Conservation (phyloP, 2,329 filamentous ascomycete species). For the Ophiostoma pallidulum region DNA sequence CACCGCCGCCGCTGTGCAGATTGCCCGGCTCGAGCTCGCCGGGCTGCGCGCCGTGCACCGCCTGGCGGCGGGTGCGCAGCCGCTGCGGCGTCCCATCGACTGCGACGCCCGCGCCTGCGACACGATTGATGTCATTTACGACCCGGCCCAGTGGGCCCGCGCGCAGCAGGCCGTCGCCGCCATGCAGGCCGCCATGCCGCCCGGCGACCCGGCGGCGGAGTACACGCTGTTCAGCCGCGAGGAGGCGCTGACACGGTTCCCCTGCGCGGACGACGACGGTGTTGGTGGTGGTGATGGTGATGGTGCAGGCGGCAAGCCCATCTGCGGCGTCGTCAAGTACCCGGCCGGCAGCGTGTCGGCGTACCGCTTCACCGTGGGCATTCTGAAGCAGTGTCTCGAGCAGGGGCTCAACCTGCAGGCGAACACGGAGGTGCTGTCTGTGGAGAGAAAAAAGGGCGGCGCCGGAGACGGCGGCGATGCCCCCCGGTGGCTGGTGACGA, state of each 20-base stretch:
- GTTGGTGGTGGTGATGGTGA: too few relatives aligned
- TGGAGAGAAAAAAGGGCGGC: slow-evolving; percentile 10
- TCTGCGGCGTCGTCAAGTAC: slow-evolving; percentile 40
- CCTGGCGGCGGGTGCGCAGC: slow-evolving; percentile 41
- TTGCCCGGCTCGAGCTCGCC: slow-evolving; percentile 41
- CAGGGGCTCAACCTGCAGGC: slow-evolving; percentile 44
- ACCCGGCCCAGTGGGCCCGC: slow-evolving; percentile 31
- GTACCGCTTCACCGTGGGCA: slow-evolving; percentile 30
- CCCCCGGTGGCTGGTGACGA: slow-evolving; percentile 30
- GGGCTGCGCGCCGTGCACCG: slow-evolving; percentile 46
- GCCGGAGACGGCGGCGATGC: slow-evolving; percentile 3
- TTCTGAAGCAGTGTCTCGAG: slow-evolving; percentile 35
- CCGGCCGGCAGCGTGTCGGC: slow-evolving; percentile 32
- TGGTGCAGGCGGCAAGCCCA: slow-evolving; percentile 18
- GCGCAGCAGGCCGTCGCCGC: slow-evolving; percentile 31
- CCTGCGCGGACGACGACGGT: slow-evolving; percentile 24
- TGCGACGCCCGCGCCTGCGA: slow-evolving; percentile 41
- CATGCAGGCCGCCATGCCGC: slow-evolving; percentile 36
- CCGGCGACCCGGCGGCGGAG: slow-evolving; percentile 28
- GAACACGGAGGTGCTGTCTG: slow-evolving; percentile 33
- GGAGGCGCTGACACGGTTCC: slow-evolving; percentile 33
- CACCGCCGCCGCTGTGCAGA: slow-evolving; percentile 37
- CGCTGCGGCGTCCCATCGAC: slow-evolving; percentile 32
- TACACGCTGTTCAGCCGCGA: slow-evolving; percentile 36
- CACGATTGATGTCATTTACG: slow-evolving; percentile 51